Conservation (phyloP, 73 alveolate species). For the Symbiodinium natans region DNA sequence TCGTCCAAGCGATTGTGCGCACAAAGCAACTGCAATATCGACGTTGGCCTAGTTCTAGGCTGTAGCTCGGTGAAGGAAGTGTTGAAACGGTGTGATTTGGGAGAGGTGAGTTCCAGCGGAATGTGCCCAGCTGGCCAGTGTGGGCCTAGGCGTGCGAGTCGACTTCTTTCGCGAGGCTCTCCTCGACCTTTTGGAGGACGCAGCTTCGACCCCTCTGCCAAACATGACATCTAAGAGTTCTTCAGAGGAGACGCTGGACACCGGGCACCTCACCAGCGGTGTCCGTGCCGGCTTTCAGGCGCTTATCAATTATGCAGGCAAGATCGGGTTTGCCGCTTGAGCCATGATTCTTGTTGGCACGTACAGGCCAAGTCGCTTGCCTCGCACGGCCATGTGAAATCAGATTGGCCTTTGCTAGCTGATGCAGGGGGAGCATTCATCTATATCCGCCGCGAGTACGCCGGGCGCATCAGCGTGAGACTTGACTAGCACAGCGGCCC, state of each 20-base stretch:
- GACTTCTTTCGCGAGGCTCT: constrained; percentile 60
- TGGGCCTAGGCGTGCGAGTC: constrained; percentile 62
- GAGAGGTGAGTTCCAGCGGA: too few species aligned
- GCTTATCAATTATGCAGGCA: constrained; percentile 56
- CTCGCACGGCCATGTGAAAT: too few species aligned
- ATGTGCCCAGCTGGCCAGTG: too few species aligned
- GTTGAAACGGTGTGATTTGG: too few species aligned
- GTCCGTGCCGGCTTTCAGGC: constrained; percentile 25
- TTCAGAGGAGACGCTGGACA: not conserved
- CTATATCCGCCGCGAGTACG: constrained; percentile 78
- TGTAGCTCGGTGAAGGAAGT: too few species aligned
- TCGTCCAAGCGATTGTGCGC: too few species aligned
- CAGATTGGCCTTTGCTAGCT: too few species aligned
- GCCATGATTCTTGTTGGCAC: too few species aligned
- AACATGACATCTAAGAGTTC: not conserved
- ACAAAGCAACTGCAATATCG: too few species aligned
- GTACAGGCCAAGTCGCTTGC: too few species aligned
- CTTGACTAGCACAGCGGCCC: not conserved
- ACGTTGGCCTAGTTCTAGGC: too few species aligned
- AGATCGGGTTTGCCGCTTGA: not conserved
- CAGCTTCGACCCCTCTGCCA: not conserved
- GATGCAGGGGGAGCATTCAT: constrained; percentile 52
- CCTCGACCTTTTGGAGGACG: constrained; percentile 22
- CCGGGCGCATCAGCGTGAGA: constrained; percentile 38
- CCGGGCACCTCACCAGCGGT: not conserved